These are phyloP conservation scores for Pseudocercospora crystallina DNA, from an alignment of 2,329 filamentous ascomycete species.

Conservation along the genomic window DNA sequence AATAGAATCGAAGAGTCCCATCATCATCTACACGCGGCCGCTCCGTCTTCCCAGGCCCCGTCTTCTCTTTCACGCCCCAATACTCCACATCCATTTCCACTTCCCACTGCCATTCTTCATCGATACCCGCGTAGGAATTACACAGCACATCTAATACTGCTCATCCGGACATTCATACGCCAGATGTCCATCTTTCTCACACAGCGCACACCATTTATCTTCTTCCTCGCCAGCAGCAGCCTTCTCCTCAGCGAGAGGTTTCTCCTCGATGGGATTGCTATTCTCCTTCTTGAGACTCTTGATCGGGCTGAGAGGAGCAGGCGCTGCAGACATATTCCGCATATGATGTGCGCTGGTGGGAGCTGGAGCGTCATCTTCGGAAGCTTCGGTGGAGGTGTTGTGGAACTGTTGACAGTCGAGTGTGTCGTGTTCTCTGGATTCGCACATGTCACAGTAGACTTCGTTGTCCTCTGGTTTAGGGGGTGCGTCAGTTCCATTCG, in stretches of 20 bases:
- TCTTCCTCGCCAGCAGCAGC: constrained; percentile 55
- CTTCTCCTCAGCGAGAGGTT: constrained; percentile 18
- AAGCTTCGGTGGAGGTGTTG: constrained; percentile 17
- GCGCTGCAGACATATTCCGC: constrained; percentile 11
- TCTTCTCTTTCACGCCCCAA: too few relatives aligned
- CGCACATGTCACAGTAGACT: constrained; percentile 94
- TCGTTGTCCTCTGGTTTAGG: constrained; percentile 6
- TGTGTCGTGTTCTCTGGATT: constrained; percentile 88
- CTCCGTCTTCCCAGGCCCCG: too few relatives aligned
- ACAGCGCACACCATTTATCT: constrained; percentile 94
- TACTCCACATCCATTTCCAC: too few relatives aligned
- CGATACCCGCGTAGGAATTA: neutral
- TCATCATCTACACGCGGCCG: too few relatives aligned
- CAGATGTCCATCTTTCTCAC: constrained; percentile 93
- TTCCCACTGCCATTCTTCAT: too few relatives aligned
- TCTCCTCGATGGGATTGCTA: constrained; percentile 11
- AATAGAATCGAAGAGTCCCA: too few relatives aligned
- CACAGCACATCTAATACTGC: constrained; percentile 35
- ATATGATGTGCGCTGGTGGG: constrained; percentile 13
- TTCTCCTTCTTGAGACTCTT: constrained; percentile 20
- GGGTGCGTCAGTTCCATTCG: constrained; percentile 5
- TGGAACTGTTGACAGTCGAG: constrained; percentile 70
- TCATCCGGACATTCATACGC: constrained; percentile 54
- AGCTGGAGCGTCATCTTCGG: constrained; percentile 15
- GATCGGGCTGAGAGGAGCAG: constrained; percentile 15